A percentile compares a stretch with the other conserved stretches of the same genome.
Conservation (phyloP, 305 asterid species). For the Fraxinus albicans region DNA sequence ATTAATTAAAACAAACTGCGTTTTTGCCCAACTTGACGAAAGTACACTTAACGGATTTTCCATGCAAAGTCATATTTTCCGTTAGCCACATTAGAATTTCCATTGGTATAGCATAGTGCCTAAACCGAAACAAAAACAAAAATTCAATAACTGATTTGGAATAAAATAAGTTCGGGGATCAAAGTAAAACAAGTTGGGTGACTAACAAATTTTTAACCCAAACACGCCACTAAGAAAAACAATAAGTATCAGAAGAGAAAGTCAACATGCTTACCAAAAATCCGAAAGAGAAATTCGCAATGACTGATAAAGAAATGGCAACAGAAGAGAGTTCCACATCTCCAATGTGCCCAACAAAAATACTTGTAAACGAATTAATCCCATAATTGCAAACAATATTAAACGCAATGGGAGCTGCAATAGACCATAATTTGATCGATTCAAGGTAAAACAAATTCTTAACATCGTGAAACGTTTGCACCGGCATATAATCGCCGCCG, state of each 20-base stretch:
- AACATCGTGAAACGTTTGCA: slow-evolving; percentile 39
- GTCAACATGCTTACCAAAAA: slow-evolving; percentile 66
- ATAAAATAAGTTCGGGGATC: neutral
- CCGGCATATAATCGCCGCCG: slow-evolving; percentile 60
- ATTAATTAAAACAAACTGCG: no score
- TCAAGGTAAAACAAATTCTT: slow-evolving; percentile 46
- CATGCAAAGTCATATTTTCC: neutral
- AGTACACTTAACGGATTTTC: neutral
- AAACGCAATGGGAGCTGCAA: slow-evolving; percentile 91
- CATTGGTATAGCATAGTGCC: neutral
- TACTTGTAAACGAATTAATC: slow-evolving; percentile 79
- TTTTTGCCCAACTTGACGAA: neutral
- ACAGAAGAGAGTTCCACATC: slow-evolving; percentile 89
- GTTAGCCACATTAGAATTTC: neutral
- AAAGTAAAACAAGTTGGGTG: neutral
- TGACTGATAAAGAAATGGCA: slow-evolving; percentile 81
- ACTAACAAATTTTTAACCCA: neutral
- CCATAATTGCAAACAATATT: slow-evolving; percentile 88
- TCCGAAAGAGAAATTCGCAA: slow-evolving; percentile 84
- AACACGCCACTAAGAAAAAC: neutral
- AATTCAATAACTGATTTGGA: neutral
- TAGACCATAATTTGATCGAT: slow-evolving; percentile 71
- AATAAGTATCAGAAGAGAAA: neutral
- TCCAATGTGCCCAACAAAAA: slow-evolving; percentile 90
- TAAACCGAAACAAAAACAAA: neutral